A percentile compares a stretch with the other conserved stretches of the same genome.
These are phyloP conservation scores for Quercus robur DNA, from an alignment of 306 rosid species.

Conservation along the genomic window DNA sequence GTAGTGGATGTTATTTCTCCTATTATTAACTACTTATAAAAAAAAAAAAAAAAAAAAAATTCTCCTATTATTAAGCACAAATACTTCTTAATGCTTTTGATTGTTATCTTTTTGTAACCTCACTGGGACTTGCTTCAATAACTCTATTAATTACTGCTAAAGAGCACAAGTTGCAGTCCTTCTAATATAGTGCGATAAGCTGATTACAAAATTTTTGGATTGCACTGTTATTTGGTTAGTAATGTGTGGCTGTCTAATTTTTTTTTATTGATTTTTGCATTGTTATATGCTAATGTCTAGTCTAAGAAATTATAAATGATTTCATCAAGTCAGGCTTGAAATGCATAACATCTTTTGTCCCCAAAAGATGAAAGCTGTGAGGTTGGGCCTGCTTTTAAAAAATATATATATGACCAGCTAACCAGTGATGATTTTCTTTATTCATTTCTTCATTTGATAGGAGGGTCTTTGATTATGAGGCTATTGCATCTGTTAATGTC, in stretches of 20 bases:
- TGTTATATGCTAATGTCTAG: neutral
- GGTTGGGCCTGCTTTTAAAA: neutral
- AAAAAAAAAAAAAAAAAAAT: no score
- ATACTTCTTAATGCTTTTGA: conserved; percentile 6
- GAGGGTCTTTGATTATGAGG: neutral
- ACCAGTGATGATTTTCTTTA: neutral
- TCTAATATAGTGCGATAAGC: neutral
- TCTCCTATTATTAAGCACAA: neutral
- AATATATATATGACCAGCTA: neutral
- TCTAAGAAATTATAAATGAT: neutral
- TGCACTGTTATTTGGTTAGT: neutral
- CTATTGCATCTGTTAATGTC: neutral
- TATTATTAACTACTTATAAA: neutral
- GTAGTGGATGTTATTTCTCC: neutral
- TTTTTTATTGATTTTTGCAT: neutral
- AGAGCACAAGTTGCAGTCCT: neutral
- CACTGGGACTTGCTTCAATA: neutral
- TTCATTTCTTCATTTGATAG: neutral
- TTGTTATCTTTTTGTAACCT: conserved; percentile 15
- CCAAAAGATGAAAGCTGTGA: neutral
- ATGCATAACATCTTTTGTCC: neutral
- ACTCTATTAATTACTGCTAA: neutral
- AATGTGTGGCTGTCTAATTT: neutral
- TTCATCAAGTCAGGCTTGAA: neutral
- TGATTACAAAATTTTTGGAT: neutral